Base-by-base conservation (phyloP, 768 basidiomycete genomes). In the Podaxis sp. region DNA sequence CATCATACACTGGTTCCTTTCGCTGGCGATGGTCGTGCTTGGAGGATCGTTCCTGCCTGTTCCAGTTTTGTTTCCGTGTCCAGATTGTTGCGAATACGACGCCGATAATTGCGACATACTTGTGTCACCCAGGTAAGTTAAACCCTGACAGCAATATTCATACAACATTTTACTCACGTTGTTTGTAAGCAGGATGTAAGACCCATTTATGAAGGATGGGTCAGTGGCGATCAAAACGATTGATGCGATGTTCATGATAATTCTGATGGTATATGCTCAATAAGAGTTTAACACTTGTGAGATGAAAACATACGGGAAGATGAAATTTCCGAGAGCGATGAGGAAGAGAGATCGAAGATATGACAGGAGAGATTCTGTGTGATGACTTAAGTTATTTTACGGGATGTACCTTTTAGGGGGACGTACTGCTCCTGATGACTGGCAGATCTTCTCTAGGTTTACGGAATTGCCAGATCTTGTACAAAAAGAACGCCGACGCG, bases 81-180 rank as follows among this genome's bases (percentile, higher is more conserved):
- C 75, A 77, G 11, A 77, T 66, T 0, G 76, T 77, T 5, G 76
- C 75, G 40, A 77, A 75, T 26, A 76, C 71, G 15, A 78, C 71
- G 2, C 76, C 75, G 22, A 78, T 69, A 39, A 78, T 75, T n/a
- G 70, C 68, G 13, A 76, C 65, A 57, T 73, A 74, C 65, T 64
- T 2, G 11, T 42, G 5, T 26, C 13, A 11, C 3, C 22, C 49
- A 26, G 30, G 28, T 39, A 11, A 36, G 19, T 8, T 4, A 38
- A 17, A 33, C 44, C 49, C 24, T 9, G 6, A 46, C 5, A 19
- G 19, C 19, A 7, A 17, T 24, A 24, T 24, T 19, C 13, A n/a
- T 51, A 24, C 3, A 15, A 7, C 11, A 54, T 55, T n/a, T 64
- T 63, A 49, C 73, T 72, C 40, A 71, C 67, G 33, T 70, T 66